Evolutionary conservation across 2,329 filamentous ascomycete species (phyloP), one percentile per base, ranked within the genome.

Genomic region (Penicillium sp.): DNA sequence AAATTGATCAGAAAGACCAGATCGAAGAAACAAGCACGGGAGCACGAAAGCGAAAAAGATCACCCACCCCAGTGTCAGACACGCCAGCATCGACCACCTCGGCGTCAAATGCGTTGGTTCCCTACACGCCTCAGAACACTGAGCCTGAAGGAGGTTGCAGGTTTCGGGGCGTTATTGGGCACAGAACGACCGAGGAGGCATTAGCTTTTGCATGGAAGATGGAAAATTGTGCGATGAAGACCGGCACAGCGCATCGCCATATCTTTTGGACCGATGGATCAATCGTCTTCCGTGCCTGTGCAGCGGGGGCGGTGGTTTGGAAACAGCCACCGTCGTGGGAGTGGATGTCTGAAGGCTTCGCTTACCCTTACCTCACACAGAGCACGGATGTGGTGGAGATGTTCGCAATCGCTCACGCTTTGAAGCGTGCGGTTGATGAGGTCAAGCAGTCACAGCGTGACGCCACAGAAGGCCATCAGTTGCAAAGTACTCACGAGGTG

Each of bases 181-280:
- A 35, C 30, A 47, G 30, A 19, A 47, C n/a, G 13, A 3, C 2
- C 15, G 12, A 37, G 8, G 24, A 58, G 47, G 56, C 56, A 0
- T 33, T 17, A 12, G 3, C 9, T 6, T 58, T 50, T 10, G 56
- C 56, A 19, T 15, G n/a, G 33, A 3, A 8, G 2, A 45, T 45
- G 26, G 38, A 33, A 1, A 19, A 15, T 7, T 10, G 19, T 19
- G 5, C 3, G 8, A 26, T 40, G 0, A 51, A 2, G 12, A 58
- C 22, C 4, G 9, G 19, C 1, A 22, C 3, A 2, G 2, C 30
- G 3, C 6, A 38, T 13, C 44, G 35, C 3, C 33, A 58, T 17
- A 42, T 58, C 15, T 51, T 58, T 26, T 58, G 56, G 56, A 58
- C 56, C 4, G 56, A 58, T 40, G 44, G 17, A 5, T 58, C 56